Percentiles rank a stretch among this genome's conserved stretches.
phyloP scores from a whole-genome alignment of 768 basidiomycete genomes.

The Cantharellus anzutake region DNA sequence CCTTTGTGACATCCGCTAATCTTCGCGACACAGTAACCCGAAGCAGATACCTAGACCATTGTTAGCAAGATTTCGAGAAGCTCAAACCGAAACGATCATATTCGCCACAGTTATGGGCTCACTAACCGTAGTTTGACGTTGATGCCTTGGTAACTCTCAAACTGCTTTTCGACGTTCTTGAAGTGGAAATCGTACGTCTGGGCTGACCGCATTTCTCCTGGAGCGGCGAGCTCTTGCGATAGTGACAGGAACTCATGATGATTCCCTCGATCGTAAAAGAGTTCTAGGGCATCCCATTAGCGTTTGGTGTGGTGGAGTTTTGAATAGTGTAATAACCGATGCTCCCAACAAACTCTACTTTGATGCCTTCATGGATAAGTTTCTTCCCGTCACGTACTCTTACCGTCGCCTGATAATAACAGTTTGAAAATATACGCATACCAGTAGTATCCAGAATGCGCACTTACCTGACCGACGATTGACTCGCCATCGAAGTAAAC shows the following conservation, averaged over 20 bases:
- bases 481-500: constrained; percentile 94
- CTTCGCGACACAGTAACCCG: constrained; percentile 79
- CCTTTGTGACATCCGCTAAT: constrained; percentile 86
- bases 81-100: constrained; percentile 38
- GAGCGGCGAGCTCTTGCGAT: constrained; percentile 85
- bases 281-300: constrained; percentile 25
- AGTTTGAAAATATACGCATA: neutral
- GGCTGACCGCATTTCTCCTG: constrained; percentile 92
- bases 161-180: constrained; percentile 99
- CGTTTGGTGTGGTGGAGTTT: neutral
- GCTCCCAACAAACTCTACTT: constrained; percentile 91
- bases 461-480: constrained; percentile 62
- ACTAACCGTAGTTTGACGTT: constrained; percentile 89
- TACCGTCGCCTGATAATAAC: constrained; percentile 43
- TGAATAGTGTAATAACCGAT: constrained; percentile 42
- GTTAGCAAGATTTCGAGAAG: neutral
- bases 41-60: constrained; percentile 55
- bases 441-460: constrained; percentile 10
- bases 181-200: constrained; percentile 95
- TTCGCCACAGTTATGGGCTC: neutral
- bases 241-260: constrained; percentile 95
- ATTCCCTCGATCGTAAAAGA: constrained; percentile 95
- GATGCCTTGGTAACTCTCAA: constrained; percentile 93
- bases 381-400: constrained; percentile 91
- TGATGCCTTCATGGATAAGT: constrained; percentile 86